A percentile compares a stretch with the other conserved stretches of the same genome.
phyloP scores from a whole-genome alignment of 177 flowering plant species.

The Vitis hybrid region DNA sequence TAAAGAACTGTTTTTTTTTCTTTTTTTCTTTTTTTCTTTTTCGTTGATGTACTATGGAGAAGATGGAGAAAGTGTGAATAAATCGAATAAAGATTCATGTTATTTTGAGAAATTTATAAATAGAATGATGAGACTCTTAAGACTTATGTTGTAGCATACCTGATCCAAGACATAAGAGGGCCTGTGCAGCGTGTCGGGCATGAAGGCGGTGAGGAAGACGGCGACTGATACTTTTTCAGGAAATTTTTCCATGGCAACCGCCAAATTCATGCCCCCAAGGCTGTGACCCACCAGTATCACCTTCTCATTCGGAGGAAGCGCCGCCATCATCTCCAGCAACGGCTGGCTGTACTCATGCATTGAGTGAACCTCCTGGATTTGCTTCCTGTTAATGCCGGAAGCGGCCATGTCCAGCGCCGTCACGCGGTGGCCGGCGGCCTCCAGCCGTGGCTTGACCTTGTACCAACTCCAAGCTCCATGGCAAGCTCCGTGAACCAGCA shows the following conservation, averaged over 20 bases:
- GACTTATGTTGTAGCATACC: too few species aligned
- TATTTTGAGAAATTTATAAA: too few species aligned
- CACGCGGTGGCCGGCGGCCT: conserved; percentile 21
- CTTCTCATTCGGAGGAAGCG: conserved; percentile 14
- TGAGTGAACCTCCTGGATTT: conserved; percentile 9
- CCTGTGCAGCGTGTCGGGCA: conserved; percentile 14
- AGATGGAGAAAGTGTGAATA: too few species aligned
- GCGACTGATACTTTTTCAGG: conserved; percentile 19
- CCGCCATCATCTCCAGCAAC: conserved; percentile 21
- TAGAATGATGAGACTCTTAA: too few species aligned
- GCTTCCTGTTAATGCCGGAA: conserved; percentile 18
- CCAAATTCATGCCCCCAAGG: conserved; percentile 13
- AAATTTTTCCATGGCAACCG: conserved; percentile 24
- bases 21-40: too few species aligned
- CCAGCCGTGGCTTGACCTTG: conserved; percentile 26
- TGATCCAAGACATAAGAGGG: too few species aligned
- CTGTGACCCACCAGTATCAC: conserved; percentile 43
- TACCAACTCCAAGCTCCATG: conserved; percentile 58
- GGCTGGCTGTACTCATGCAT: conserved; percentile 19
- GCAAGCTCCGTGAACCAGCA: conserved; percentile 41
- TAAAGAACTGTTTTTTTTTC: too few species aligned
- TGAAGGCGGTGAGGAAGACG: conserved; percentile 25
- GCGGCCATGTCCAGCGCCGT: conserved; percentile 27
- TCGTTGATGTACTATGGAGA: too few species aligned
- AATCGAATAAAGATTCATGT: too few species aligned